phyloP scores from a whole-genome alignment of 129 eudicot species.

The Escallonia rubra region DNA sequence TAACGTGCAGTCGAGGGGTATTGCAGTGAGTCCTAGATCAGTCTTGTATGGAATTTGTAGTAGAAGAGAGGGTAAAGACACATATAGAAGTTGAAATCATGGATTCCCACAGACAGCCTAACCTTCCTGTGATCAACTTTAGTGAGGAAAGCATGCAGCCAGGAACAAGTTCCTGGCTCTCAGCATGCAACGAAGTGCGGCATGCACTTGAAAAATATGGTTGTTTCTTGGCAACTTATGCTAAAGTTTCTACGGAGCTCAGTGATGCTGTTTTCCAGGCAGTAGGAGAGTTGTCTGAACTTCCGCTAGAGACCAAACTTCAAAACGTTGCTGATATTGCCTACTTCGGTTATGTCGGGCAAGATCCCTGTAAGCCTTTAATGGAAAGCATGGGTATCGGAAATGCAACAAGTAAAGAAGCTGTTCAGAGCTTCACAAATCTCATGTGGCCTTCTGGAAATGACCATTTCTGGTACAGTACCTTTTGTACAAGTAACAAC shows the following conservation, averaged over 20 bases:
- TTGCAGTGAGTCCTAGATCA: no score
- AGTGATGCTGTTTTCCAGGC: constrained; percentile 15
- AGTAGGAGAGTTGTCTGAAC: constrained; percentile 24
- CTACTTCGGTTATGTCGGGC: constrained; percentile 6
- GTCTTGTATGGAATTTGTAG: no score
- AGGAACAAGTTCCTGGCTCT: constrained; percentile 21
- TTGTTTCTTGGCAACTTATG: constrained; percentile 27
- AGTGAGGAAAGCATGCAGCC: constrained; percentile 8
- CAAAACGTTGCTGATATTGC: constrained; percentile 21
- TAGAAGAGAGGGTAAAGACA: no score
- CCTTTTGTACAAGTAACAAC: no score
- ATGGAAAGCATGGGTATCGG: neutral
- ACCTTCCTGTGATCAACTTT: constrained; percentile 26
- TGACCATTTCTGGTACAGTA: neutral
- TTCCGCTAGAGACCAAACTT: constrained; percentile 29
- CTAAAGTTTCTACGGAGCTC: constrained; percentile 15
- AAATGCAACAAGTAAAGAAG: neutral
- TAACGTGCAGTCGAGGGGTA: no score
- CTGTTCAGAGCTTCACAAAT: neutral
- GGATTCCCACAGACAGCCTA: constrained; percentile 3
- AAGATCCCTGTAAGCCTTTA: neutral
- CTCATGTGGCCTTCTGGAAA: constrained; percentile 3
- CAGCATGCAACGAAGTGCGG: constrained; percentile 18
- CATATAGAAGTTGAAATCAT: neutral
- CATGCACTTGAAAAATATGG: constrained; percentile 40